Percentiles rank a stretch among this genome's conserved stretches.
These are phyloP conservation scores for Salix exigua DNA, from an alignment of 345 rosid genomes.

Conservation along the genomic window DNA sequence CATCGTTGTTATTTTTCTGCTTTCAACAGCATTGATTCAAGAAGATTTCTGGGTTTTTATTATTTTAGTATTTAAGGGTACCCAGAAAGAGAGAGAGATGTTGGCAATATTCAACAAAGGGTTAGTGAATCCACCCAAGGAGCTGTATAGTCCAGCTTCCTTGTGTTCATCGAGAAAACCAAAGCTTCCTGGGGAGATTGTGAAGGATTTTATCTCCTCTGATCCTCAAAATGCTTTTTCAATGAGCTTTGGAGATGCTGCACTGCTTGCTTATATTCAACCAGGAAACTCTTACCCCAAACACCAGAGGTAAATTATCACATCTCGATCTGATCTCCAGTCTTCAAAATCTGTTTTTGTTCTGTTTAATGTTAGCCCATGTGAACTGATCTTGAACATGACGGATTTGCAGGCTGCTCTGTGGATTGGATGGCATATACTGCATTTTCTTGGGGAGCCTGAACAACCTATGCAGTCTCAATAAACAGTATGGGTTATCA, in stretches of 20 bases:
- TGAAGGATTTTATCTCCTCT: constrained; percentile 55
- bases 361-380: neutral
- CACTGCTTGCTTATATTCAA: constrained; percentile 58
- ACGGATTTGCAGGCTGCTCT: constrained; percentile 52
- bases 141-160: constrained; percentile 86
- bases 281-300: constrained; percentile 32
- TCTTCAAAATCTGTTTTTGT: neutral
- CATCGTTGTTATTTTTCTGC: neutral
- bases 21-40: neutral
- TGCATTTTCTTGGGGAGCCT: constrained; percentile 71
- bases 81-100: constrained; percentile 36
- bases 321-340: neutral
- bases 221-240: constrained; percentile 56
- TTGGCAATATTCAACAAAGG: constrained; percentile 86
- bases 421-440: constrained; percentile 76
- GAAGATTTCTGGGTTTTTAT: neutral
- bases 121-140: constrained; percentile 80
- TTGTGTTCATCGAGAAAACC: constrained; percentile 36
- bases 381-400: neutral
- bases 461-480: constrained; percentile 61
- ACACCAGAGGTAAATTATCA: constrained; percentile 47
- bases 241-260: constrained; percentile 62
- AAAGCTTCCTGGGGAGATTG: constrained; percentile 64
- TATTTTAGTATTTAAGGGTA: neutral
- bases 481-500: constrained; percentile 67